Conservation (phyloP, 495 filamentous ascomycete species). For the Trichoderma erinaceum region DNA sequence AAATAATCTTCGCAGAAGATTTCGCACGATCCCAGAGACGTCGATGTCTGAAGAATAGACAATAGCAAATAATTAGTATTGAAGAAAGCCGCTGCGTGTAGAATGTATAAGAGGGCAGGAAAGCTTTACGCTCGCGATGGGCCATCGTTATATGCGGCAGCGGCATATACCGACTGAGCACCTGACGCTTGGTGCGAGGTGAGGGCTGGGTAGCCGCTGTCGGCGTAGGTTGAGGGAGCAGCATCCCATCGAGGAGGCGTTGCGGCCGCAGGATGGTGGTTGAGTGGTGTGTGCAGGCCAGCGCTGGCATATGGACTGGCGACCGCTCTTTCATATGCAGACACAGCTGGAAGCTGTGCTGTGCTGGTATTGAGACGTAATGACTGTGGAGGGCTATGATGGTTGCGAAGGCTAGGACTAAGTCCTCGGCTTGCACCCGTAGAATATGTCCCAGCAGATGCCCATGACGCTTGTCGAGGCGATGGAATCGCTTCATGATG, state of each 20-base stretch:
- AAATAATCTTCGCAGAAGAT: neutral
- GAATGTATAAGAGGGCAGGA: neutral
- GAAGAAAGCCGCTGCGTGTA: too few species aligned
- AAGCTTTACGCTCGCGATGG: constrained; percentile 32
- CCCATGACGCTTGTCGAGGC: constrained; percentile 10
- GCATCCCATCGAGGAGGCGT: constrained; percentile 36
- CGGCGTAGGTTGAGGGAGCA: constrained; percentile 23
- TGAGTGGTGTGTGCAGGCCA: constrained; percentile 22
- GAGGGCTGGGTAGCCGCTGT: constrained; percentile 29
- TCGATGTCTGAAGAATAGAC: too few species aligned
- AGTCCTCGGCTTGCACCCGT: neutral
- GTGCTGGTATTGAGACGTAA: constrained; percentile 15
- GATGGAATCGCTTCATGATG: constrained; percentile 16
- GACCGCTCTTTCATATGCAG: constrained; percentile 12
- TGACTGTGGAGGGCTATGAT: constrained; percentile 9
- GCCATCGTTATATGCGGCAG: constrained; percentile 36
- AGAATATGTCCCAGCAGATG: constrained; percentile 1
- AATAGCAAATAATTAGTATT: too few species aligned
- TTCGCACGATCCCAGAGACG: too few species aligned
- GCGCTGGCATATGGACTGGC: constrained; percentile 22
- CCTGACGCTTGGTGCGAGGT: constrained; percentile 25
- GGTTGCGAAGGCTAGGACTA: neutral
- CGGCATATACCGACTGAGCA: constrained; percentile 34
- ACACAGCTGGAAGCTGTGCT: constrained; percentile 12
- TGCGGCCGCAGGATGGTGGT: constrained; percentile 25